These are phyloP conservation scores for Fragosphaeria purpurea DNA, from an alignment of 2,329 filamentous ascomycete genomes.

Conservation along the genomic window DNA sequence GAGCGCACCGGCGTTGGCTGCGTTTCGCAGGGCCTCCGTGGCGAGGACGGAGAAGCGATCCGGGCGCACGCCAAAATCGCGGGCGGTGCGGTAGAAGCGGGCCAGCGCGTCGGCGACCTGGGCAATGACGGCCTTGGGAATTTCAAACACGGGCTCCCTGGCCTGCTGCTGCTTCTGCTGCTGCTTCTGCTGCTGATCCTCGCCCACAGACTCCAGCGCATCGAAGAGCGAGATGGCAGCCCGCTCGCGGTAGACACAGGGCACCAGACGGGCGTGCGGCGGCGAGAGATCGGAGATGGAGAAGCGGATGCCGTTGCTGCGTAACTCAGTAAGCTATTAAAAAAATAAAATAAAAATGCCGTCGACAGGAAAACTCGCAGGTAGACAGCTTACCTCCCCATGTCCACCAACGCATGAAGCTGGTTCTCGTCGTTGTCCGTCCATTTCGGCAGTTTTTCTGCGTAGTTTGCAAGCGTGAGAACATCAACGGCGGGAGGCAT, in stretches of 20 bases:
- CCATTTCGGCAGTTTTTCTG: constrained; percentile 40
- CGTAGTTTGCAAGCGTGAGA: constrained; percentile 42
- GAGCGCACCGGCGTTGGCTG: constrained; percentile 62
- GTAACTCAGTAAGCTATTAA: background rate
- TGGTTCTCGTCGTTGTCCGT: constrained; percentile 34
- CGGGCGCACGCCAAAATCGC: constrained; percentile 52
- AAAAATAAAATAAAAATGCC: constrained; percentile 8
- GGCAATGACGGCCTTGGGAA: constrained; percentile 47
- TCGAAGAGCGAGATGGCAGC: constrained; percentile 81
- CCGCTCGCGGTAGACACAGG: constrained; percentile 68
- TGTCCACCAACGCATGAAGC: constrained; percentile 48
- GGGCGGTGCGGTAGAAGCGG: constrained; percentile 62
- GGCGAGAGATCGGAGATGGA: constrained; percentile 75
- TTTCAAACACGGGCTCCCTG: constrained; percentile 24
- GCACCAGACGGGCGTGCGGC: constrained; percentile 59
- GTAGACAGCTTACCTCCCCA: constrained; percentile 46
- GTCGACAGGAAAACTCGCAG: background rate
- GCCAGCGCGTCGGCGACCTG: constrained; percentile 57
- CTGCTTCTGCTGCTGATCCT: constrained; percentile 3
- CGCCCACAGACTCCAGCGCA: constrained; percentile 42
- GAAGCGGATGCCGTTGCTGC: constrained; percentile 85
- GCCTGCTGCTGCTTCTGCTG: background rate
- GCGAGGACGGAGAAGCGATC: constrained; percentile 65
- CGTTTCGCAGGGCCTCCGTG: constrained; percentile 79
- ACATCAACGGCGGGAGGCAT: constrained; percentile 29